Evolutionary conservation across 768 basidiomycete genomes (phyloP), one percentile per base, ranked within the genome.

Genomic region (Panus rudis): DNA sequence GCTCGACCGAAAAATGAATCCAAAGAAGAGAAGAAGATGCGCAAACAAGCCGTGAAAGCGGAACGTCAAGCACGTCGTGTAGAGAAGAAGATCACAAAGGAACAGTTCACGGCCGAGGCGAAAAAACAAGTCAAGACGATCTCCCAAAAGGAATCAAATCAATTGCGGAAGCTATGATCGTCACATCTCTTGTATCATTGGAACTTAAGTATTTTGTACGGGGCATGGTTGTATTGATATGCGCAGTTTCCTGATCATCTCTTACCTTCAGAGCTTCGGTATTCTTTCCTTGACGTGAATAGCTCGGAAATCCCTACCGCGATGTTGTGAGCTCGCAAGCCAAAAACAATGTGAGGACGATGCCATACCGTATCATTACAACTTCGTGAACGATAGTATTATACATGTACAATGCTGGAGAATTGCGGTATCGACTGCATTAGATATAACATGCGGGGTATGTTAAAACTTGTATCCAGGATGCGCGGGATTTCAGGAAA

Each of bases 1-100:
- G 66, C 75, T 8, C 76, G 96, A 25, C 68, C 82, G 0, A 81
- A 83, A 42, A 71, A 80, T 47, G 96, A 99, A 63, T 73, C 79
- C 1, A 73, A 72, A 48, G 85, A 85, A 48, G 83, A 77, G 39
- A 91, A 81, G 60, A 84, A 72, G 53, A 71, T 73, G 0, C 72
- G 87, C 22, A 91, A 91, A 59, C 68, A 74, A 20, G 79, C 76
- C 3, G 72, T 82, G 4, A 91, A 85, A 56, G 68, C 64, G 2
- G 80, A 79, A 41, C 73, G 80, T 37, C 83, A 83, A 56, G 57
- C 60, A 19, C 76, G 87, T 27, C 70, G 86, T 40, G 63, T 60
- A 12, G 78, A 82, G 47, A 91, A 89, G 63, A 88, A 82, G 54
- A 63, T 63, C 4, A 78, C 62, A 21, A 80, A 78, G 50, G 79